Base-by-base conservation (phyloP, 176 grass and related monocot species). In the Guadua angustifolia region DNA sequence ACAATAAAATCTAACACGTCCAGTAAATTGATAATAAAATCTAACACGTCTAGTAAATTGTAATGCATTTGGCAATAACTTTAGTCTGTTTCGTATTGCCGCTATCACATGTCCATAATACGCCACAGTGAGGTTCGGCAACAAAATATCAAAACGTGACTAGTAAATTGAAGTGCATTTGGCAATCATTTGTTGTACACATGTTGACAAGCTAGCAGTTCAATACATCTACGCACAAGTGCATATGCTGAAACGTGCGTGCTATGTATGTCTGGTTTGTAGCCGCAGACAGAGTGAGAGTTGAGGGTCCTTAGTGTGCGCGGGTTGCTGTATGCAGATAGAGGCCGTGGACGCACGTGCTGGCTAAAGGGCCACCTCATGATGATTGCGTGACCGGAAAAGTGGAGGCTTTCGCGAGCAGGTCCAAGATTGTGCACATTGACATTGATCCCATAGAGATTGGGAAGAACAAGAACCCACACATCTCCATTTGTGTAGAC, bases 361-460 rank as follows among this genome's bases (percentile, higher is more conserved):
- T 75, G 84, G 64, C 84, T 89, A 83, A 92, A 51, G 50, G 87
- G 92, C 17, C 83, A 89, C 68, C 84, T 94, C 42, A 77, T 89
- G 77, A 94, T 94, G 96, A 99, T 36, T 87, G 91, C 8, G 96
- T 99, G 65, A 99, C 96, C 2, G 96, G 96, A n/a, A 99, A 99
- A 71, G 87, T 99, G 0, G 96, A 99, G 78, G 89, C 96, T 83
- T 99, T 99, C 82, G 93, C 96, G 44, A 99, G 93, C 79, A 91
- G 93, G 69, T 75, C 96, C 6, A 99, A 99, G 85, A 99, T 99
- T 69, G 93, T 99, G 76, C 96, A 99, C 89, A 91, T 99, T 62
- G 96, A 99, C 79, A 99, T 99, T 7, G 96, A 99, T 43, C 96
- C 96, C 87, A 99, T n/a, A n/a, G n/a, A n/a, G n/a, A n/a, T 99